Evolutionary conservation across 1,284 basidiomycete genomes (phyloP), one percentile per base, ranked within the genome.

Genomic region (Mycena citricolor): DNA sequence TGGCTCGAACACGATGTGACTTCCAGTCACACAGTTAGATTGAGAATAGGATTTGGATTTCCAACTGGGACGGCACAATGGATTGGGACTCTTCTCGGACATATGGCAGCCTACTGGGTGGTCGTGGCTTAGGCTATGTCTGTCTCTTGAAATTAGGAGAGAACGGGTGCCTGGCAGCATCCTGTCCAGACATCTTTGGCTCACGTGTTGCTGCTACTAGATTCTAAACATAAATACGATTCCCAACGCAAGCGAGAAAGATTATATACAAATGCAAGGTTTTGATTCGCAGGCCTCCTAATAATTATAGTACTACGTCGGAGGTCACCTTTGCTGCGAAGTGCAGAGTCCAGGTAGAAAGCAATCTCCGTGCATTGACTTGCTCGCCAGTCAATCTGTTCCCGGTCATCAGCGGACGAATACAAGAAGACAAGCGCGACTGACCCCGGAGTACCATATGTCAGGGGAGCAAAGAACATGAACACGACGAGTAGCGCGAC

Each of bases 381-480:
- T 77, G 65, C 28, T 85, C 76, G 21, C 88, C 87, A 34, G 81
- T 80, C 60, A 90, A 69, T 39, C 88, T 90, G 44, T 21, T 54
- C 44, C 51, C 19, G 37, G 33, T 33, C 37, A 43, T 39, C n/a
- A 44, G 4, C 20, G n/a, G 16, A 24, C 44, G 20, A 31, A 19
- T 38, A 28, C 31, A 39, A 20, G 20, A 31, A 19, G 39, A 28
- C 31, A 39, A 20, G 39, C 49, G 29, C 35, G 2, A 76, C 87
- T 61, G 68, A 93, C 90, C 91, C 88, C 52, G 90, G 87, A 20
- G 86, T 87, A 36, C 93, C 94, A 63, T 94, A 97, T 8, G 94
- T 97, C 57, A 97, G 70, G 28, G 94, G 94, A 19, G 87, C 76
- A 41, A 94, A 70, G 72, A 80, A 97, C 32, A 79, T 54, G 57